Base-by-base conservation (phyloP, 345 rosid species). In the Triadica sebifera region DNA sequence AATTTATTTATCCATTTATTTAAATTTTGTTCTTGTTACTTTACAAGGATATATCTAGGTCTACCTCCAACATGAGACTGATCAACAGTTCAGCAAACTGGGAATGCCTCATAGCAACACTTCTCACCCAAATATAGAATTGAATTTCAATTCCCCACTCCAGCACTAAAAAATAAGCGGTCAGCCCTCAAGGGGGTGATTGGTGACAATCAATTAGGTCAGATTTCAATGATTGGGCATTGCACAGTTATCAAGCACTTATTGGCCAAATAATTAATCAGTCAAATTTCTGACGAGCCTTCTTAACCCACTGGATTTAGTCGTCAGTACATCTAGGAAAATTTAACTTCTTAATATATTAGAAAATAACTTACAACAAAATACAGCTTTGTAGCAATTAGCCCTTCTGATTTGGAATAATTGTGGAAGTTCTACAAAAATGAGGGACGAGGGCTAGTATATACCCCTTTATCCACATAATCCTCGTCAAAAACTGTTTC, bases 361-460 rank as follows among this genome's bases (percentile, higher is more conserved):
- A 7, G 25, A 69, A 22, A 55, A 43, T 25, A 46, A 47, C 60
- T 72, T 72, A 62, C 75, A 74, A 65, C 52, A 55, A 43, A 41
- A 41, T 29, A 24, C 25, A 45, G 20, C 37, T 24, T 47, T 25
- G 24, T 47, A 46, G 8, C 47, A 60, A 16, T 29, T 49, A 6
- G 17, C 39, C 24, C 37, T 47, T 11, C 55, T 25, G 22, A 20
- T 37, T 59, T 68, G 10, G 16, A 8, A 60, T 24, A 15, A 59
- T 16, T 68, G 60, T 49, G 7, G 25, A 25, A 4, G 61, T 38
- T 22, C 0, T 51, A 51, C 43, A 62, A 60, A 60, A 60, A 59
- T 39, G 11, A n/a, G n/a, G n/a, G n/a, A n/a, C n/a, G n/a, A n/a
- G 24, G 66, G 45, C 52, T 22, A 38, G 16, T 13, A 43, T 20